These are phyloP conservation scores for Amanita jacksonii DNA, from an alignment of 768 basidiomycete species.

Conservation along the genomic window DNA sequence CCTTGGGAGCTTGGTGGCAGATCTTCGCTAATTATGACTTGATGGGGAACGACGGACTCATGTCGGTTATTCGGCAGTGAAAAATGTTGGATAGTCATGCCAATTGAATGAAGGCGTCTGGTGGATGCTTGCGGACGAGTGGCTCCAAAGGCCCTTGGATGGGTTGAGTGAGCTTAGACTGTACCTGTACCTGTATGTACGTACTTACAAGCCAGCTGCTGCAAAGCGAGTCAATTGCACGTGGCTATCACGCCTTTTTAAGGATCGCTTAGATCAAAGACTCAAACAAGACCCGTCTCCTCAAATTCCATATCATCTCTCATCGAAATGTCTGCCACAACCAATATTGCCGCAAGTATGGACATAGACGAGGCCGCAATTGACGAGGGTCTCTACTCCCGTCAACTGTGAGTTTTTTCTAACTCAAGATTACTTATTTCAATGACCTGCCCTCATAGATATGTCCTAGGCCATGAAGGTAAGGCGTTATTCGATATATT, in stretches of 20 bases:
- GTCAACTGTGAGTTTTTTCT: conserved; percentile 64
- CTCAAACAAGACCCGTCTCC: conserved; percentile 8
- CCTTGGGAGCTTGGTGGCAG: neutral
- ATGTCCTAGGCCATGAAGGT: conserved; percentile 98
- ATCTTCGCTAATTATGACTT: neutral
- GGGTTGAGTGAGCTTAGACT: too few relatives aligned
- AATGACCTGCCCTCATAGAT: conserved; percentile 28
- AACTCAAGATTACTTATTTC: conserved; percentile 10
- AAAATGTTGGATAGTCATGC: too few relatives aligned
- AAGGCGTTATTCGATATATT: conserved; percentile 4
- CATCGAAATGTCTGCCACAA: conserved; percentile 26
- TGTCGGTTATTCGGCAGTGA: too few relatives aligned
- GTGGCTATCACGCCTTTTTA: conserved; percentile 8
- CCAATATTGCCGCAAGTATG: conserved; percentile 46
- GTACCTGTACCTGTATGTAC: too few relatives aligned
- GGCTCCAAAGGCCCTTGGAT: too few relatives aligned
- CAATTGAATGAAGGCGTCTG: too few relatives aligned
- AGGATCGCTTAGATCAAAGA: conserved; percentile 10
- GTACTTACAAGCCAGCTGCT: too few relatives aligned
- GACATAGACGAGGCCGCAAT: conserved; percentile 82
- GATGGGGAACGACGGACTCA: neutral
- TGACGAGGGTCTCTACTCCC: conserved; percentile 90
- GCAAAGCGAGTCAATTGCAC: too few relatives aligned
- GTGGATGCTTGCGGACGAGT: too few relatives aligned
- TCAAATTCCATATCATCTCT: conserved; percentile 9